phyloP scores from a whole-genome alignment of 129 eudicot genomes.

The Flaveria robusta region DNA sequence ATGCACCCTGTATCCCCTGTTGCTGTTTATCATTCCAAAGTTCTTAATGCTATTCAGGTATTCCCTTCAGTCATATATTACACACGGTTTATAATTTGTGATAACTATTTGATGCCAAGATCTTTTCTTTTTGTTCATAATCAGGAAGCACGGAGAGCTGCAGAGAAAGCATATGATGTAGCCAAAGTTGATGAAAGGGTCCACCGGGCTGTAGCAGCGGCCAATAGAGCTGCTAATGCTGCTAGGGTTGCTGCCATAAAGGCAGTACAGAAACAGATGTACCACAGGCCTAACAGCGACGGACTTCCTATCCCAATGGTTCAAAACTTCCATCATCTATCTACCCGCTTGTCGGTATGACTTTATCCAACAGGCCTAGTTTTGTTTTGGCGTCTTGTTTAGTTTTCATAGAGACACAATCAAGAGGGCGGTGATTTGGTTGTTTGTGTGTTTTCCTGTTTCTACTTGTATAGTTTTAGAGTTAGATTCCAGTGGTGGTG shows the following conservation, averaged over 20 bases:
- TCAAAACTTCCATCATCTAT: slow-evolving; percentile 42
- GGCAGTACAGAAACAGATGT: slow-evolving; percentile 95
- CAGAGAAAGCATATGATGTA: slow-evolving; percentile 87
- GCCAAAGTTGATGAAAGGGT: slow-evolving; percentile 93
- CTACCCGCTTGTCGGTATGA: slow-evolving; percentile 32
- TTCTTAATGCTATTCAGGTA: slow-evolving; percentile 92
- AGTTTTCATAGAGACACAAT: slow-evolving; percentile 24
- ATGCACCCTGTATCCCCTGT: slow-evolving; percentile 78
- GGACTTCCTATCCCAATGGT: slow-evolving; percentile 53
- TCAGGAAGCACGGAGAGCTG: slow-evolving; percentile 95
- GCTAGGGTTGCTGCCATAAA: slow-evolving; percentile 96
- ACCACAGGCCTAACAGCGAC: slow-evolving; percentile 54
- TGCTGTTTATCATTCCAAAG: slow-evolving; percentile 91
- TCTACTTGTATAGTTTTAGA: slow-evolving; percentile 38
- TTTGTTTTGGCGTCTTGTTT: slow-evolving; percentile 31
- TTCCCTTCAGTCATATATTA: background rate
- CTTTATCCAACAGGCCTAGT: slow-evolving; percentile 15
- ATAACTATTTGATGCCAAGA: background rate
- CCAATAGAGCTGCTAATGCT: slow-evolving; percentile 90
- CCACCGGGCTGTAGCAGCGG: slow-evolving; percentile 88
- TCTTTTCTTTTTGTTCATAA: background rate
- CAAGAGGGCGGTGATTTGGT: slow-evolving; percentile 19
- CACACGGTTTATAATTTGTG: background rate
- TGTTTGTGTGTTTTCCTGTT: slow-evolving; percentile 28
- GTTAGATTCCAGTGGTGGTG: slow-evolving; percentile 34